Percentiles rank a stretch among this genome's conserved stretches.
Conservation (phyloP, 2,329 filamentous ascomycete genomes). For the Thelonectria rubi region DNA sequence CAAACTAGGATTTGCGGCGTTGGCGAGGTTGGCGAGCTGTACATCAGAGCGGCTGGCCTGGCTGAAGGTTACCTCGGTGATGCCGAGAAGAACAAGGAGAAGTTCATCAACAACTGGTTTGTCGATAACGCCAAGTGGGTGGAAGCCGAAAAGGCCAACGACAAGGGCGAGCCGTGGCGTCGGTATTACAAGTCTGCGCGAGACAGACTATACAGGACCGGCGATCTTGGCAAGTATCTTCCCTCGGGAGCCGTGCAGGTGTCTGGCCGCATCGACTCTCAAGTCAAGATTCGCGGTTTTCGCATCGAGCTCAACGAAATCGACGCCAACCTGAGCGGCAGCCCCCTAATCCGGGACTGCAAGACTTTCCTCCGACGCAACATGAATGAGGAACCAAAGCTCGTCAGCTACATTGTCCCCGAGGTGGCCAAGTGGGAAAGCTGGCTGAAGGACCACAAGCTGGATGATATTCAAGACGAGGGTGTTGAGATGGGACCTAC, state of each 20-base stretch:
- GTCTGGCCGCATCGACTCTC: constrained; percentile 83
- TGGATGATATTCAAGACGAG: constrained; percentile 65
- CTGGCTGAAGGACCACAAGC: constrained; percentile 67
- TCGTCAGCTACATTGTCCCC: constrained; percentile 92
- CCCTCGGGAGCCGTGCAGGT: constrained; percentile 76
- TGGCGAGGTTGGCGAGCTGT: constrained; percentile 86
- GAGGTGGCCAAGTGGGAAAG: constrained; percentile 70
- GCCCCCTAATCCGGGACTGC: constrained; percentile 82
- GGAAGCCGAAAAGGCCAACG: constrained; percentile 64
- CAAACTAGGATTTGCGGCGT: constrained; percentile 76
- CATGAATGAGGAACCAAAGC: constrained; percentile 72
- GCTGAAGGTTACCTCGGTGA: constrained; percentile 77
- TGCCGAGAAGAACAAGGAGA: constrained; percentile 68
- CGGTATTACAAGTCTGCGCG: constrained; percentile 80
- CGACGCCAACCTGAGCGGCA: constrained; percentile 80
- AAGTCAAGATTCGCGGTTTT: constrained; percentile 97
- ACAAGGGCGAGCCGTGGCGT: constrained; percentile 77
- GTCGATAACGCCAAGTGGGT: constrained; percentile 77
- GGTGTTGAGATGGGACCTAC: constrained; percentile 56
- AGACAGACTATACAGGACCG: constrained; percentile 86
- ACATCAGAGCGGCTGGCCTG: constrained; percentile 81
- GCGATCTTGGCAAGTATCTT: constrained; percentile 74
- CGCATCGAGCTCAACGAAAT: constrained; percentile 95
- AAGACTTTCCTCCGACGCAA: constrained; percentile 75
- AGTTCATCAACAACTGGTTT: constrained; percentile 90